Base-by-base conservation (phyloP, 805 yeast genomes). In the Saccharomycopsis selenospora region DNA sequence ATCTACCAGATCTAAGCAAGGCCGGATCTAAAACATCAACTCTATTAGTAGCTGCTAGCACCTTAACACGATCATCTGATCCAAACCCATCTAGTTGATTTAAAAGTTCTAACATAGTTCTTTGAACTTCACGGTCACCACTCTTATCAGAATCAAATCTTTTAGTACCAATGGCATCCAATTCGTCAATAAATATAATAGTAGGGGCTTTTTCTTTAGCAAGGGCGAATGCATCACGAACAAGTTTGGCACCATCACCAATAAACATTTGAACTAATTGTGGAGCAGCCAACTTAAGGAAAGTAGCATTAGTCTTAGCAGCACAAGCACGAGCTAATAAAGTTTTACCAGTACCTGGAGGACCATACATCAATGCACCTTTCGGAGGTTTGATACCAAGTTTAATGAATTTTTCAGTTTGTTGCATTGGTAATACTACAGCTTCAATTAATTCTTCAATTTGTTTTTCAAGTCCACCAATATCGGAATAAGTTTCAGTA, bases 21-120 rank as follows among this genome's bases (percentile, higher is more conserved):
- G 99, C 99, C n/a, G 99, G 99, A 70, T 93, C 99, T 59, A 93
- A 74, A 11, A 90, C 95, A 64, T 93, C 99, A 36, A 93, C 97
- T 72, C 99, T 83, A 66, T 93, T 93, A 2, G 99, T 93, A 38
- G 99, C 99, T 11, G 98, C 98, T 56, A 93, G 75, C 40, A 93
- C 98, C 68, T 93, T 93, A 49, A 93, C 99, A 56, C 97, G 75
- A 63, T 93, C 99, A 67, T 93, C 98, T 22, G 95, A 85, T 27
- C 95, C 96, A 63, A 93, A 93, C 43, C 99, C 99, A 70, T 93
- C 99, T 67, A 93, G 75, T 70, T 93, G 99, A 68, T 93, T 93
- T 61, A 93, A 78, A 61, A 93, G 75, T 68, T 93, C 99, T 79
- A 93, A 77, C 99, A 93, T 93, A 27, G 99, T 93, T 79, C 99